Evolutionary conservation across 768 basidiomycete genomes (phyloP), one percentile per base, ranked within the genome.

Genomic region (Amanita brunnescens): DNA sequence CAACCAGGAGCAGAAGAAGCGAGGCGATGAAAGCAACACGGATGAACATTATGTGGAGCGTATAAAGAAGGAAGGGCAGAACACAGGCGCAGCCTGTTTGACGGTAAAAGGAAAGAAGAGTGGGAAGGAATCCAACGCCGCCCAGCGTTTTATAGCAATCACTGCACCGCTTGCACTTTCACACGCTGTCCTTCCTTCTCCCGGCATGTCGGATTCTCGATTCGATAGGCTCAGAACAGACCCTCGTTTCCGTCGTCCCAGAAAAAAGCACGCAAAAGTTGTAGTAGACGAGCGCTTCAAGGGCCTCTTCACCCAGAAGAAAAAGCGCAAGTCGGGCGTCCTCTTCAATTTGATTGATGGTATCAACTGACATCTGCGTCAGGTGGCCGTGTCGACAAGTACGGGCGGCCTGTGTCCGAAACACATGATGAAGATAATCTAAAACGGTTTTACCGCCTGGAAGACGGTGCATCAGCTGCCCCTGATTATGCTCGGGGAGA

Each of bases 261-360:
- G 82, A 64, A 90, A 85, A 66, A 80, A 84, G 32, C 71, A 81
- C 52, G 71, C 80, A 57, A 96, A 93, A 67, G 85, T 96, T 47
- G 79, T 87, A 48, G 78, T 97, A 33, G 96, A 99, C 64, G 84
- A 92, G 9, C 83, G 96, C 20, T 99, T 98, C 77, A 90, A 86
- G 65, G 70, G 75, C 49, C 76, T 96, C 16, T 80, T 97, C 39
- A 67, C 72, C 12, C 68, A 72, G 47, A 70, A 63, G 57, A 74
- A 75, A 62, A 63, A 59, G 54, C 60, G 62, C 55, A 66, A 68
- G 51, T 47, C 55, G 59, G 46, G 48, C 23, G 50, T 55, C 58
- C 47, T 56, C 16, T 32, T 49, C 58, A 38, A 56, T 62, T 60
- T 29, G 44, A 29, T 18, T 39, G 45, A n/a, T 5, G 10, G 45